phyloP scores from a whole-genome alignment of 129 eudicot genomes.

The Kitagawia praeruptora region DNA sequence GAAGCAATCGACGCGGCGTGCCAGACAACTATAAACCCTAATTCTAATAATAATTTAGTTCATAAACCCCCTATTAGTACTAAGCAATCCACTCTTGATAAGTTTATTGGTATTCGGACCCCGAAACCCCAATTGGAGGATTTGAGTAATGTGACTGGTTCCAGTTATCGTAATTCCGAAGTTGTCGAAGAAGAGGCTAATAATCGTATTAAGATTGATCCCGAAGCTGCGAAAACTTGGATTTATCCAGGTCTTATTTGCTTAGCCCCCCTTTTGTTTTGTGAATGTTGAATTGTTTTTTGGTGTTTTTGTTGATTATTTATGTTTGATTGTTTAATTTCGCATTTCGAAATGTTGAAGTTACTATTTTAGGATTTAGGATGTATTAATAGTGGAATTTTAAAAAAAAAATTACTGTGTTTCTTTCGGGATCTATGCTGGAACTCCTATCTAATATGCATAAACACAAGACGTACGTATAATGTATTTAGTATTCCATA shows the following conservation, averaged over 20 bases:
- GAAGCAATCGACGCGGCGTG: constrained; percentile 64
- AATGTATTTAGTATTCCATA: too few species aligned
- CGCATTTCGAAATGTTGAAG: neutral
- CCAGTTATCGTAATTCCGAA: neutral
- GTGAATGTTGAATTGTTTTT: neutral
- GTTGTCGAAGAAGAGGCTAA: constrained; percentile 19
- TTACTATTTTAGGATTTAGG: neutral
- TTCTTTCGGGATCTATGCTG: too few species aligned
- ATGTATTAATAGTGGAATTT: neutral
- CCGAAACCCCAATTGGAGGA: neutral
- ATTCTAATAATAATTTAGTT: neutral
- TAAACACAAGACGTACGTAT: too few species aligned
- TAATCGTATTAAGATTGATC: constrained; percentile 44
- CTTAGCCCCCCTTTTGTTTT: neutral
- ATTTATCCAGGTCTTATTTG: constrained; percentile 60
- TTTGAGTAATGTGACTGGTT: neutral
- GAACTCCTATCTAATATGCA: too few species aligned
- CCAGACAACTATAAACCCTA: neutral
- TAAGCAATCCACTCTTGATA: constrained; percentile 65
- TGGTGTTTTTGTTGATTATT: too few species aligned
- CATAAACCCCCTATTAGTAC: constrained; percentile 16
- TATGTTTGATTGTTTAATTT: neutral
- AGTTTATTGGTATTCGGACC: constrained; percentile 22
- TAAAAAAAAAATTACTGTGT: too few species aligned
- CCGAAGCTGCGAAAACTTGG: constrained; percentile 81